Percentiles rank a stretch among this genome's conserved stretches.
Evolutionary conservation across 306 rosid genomes (phyloP).

Genomic region (Leucaena leucocephala): DNA sequence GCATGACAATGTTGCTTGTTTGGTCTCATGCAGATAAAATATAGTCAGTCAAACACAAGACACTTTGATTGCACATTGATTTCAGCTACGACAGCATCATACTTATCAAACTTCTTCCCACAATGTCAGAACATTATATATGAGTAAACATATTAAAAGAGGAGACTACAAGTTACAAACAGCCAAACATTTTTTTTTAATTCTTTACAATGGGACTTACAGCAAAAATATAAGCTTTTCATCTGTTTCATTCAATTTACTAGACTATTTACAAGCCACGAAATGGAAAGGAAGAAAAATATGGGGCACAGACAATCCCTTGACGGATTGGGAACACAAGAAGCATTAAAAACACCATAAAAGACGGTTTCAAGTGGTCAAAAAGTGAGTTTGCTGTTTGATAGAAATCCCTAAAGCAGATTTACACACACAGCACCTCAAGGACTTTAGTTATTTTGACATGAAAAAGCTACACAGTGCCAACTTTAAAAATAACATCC

Average conservation of each 20-base stretch:
- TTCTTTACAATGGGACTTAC: background rate
- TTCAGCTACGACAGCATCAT: background rate
- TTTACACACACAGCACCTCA: background rate
- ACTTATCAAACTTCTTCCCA: background rate
- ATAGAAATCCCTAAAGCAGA: background rate
- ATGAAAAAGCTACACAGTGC: background rate
- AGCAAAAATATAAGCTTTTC: background rate
- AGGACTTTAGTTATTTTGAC: background rate
- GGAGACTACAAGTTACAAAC: background rate
- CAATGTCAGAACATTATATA: background rate
- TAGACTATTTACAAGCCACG: background rate
- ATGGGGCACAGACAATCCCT: background rate
- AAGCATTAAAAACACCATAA: background rate
- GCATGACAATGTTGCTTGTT: constrained; percentile 22
- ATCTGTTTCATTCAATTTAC: background rate
- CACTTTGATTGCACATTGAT: background rate
- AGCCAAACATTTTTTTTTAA: background rate
- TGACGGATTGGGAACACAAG: background rate
- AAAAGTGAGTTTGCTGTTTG: background rate
- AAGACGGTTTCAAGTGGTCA: background rate
- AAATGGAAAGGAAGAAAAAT: background rate
- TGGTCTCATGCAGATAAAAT: background rate
- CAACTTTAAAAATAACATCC: background rate
- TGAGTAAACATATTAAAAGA: background rate
- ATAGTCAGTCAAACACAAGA: background rate